phyloP scores from a whole-genome alignment of 2,329 filamentous ascomycete genomes.

The Penicillium capsulatum region DNA sequence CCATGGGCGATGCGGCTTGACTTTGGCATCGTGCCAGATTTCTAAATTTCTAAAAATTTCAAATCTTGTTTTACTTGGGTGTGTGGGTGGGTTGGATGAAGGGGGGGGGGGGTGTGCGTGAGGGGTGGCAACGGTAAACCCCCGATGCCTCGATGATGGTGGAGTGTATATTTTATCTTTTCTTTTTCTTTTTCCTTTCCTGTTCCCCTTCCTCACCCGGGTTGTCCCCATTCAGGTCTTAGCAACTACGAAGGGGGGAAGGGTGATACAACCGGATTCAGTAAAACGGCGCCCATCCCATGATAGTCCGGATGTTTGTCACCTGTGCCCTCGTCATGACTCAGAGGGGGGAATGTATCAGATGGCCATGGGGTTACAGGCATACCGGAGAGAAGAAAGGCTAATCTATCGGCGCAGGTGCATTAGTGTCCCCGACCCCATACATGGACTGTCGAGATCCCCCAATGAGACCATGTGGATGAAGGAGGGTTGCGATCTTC shows the following conservation, averaged over 20 bases:
- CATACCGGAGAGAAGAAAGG: conserved; percentile 13
- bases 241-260: conserved; percentile 21
- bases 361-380: conserved; percentile 23
- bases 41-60: too few relatives aligned
- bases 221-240: not conserved
- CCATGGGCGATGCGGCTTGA: conserved; percentile 30
- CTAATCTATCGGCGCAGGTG: conserved; percentile 13
- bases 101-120: conserved; percentile 11
- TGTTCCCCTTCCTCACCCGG: too few relatives aligned
- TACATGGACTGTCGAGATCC: conserved; percentile 11
- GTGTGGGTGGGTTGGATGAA: conserved; percentile 1
- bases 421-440: conserved; percentile 12
- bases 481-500: conserved; percentile 11
- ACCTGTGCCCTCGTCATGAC: conserved; percentile 24
- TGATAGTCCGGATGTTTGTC: conserved; percentile 22
- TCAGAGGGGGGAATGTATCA: conserved; percentile 26
- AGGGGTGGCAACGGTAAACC: conserved; percentile 20
- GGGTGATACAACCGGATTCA: conserved; percentile 27
- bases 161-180: conserved; percentile 1
- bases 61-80: conserved; percentile 6
- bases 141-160: conserved; percentile 13
- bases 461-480: conserved; percentile 19
- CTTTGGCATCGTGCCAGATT: conserved; percentile 26
- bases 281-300: conserved; percentile 22
- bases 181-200: too few relatives aligned